phyloP scores from a whole-genome alignment of 2,329 filamentous ascomycete genomes.

The Xylariaceae sp. region DNA sequence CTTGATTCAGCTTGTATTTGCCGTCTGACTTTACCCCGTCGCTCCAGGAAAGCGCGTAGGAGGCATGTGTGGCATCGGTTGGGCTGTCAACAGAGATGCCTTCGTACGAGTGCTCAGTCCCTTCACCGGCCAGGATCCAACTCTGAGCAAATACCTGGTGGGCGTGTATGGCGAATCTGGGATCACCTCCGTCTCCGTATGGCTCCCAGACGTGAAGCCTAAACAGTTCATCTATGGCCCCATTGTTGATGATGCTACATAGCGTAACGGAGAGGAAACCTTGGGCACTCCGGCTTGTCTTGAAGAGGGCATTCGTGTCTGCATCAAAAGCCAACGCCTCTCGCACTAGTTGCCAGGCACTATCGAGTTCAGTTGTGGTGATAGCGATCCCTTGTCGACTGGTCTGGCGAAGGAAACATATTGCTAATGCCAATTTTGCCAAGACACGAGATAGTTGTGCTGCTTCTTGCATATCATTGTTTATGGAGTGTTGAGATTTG shows the following conservation, averaged over 20 bases:
- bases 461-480: neutral
- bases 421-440: conserved; percentile 6
- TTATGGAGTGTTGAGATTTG: neutral
- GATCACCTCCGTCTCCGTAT: conserved; percentile 26
- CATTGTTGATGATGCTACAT: conserved; percentile 30
- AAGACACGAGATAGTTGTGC: neutral
- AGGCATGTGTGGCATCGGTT: neutral
- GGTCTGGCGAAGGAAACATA: conserved; percentile 4
- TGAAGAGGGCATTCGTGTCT: conserved; percentile 8
- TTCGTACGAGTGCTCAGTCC: conserved; percentile 26
- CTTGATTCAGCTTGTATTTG: conserved; percentile 25
- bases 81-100: conserved; percentile 14
- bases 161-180: conserved; percentile 28
- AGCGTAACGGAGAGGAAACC: conserved; percentile 33
- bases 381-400: neutral
- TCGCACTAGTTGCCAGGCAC: neutral
- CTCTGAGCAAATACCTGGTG: conserved; percentile 33
- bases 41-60: neutral
- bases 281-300: conserved; percentile 26
- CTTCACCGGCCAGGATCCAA: conserved; percentile 34
- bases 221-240: conserved; percentile 22
- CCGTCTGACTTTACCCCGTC: neutral
- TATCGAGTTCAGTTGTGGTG: neutral
- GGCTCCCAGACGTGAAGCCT: conserved; percentile 34
- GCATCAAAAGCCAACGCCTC: neutral